phyloP scores from a whole-genome alignment of 2,329 filamentous ascomycete species.

The Pseudogymnoascus sp. region DNA sequence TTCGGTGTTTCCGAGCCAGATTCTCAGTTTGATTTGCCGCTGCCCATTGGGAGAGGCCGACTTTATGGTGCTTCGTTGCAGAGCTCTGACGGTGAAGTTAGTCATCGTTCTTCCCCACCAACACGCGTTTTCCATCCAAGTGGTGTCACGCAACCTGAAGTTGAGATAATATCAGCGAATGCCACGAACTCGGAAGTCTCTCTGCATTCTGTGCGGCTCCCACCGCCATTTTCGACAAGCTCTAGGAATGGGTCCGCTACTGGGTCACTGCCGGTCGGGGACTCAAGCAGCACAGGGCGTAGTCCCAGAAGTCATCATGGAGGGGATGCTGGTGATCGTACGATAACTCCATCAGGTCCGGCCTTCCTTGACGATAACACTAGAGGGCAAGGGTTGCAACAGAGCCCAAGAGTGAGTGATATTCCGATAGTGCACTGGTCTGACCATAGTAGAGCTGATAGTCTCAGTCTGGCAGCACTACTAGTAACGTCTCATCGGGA shows the following conservation, averaged over 20 bases:
- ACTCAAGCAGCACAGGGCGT: background rate
- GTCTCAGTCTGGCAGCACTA: slow-evolving; percentile 3
- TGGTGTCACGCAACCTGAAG: background rate
- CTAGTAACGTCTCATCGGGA: slow-evolving; percentile 4
- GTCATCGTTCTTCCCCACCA: background rate
- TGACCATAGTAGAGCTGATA: background rate
- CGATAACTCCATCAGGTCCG: background rate
- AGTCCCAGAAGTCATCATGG: background rate
- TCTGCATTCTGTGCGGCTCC: slow-evolving; percentile 12
- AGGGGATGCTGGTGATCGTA: background rate
- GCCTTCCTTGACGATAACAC: background rate
- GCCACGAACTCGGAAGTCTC: background rate
- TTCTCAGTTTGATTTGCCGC: background rate
- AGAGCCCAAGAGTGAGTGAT: slow-evolving; percentile 6
- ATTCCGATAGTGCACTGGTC: slow-evolving; percentile 5
- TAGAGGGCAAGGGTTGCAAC: background rate
- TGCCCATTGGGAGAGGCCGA: background rate
- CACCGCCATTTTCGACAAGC: slow-evolving; percentile 25
- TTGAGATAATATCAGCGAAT: background rate
- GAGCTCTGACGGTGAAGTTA: background rate
- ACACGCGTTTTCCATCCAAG: background rate
- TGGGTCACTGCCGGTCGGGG: slow-evolving; percentile 15
- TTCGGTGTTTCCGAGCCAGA: background rate
- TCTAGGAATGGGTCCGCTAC: slow-evolving; percentile 18
- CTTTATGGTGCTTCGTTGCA: background rate